Percentiles rank a stretch among this genome's conserved stretches.
These are phyloP conservation scores for Fusarium pseudocircinatum DNA, from an alignment of 2,329 filamentous ascomycete genomes.

Conservation along the genomic window DNA sequence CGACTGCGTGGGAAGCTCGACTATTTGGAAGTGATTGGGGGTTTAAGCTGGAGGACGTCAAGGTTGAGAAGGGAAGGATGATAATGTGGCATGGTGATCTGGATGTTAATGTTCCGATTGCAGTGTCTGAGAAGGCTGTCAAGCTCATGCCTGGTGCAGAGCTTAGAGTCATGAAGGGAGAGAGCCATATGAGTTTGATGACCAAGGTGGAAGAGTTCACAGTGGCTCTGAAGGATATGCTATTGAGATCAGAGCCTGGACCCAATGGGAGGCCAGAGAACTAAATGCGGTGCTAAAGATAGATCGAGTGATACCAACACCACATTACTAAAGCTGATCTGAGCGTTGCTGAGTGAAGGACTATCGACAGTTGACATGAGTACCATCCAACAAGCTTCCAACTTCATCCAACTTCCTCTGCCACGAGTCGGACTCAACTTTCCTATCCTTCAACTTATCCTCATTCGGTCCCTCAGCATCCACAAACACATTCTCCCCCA, in stretches of 20 bases:
- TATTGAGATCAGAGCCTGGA: background rate
- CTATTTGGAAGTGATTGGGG: conserved; percentile 25
- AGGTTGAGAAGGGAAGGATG: conserved; percentile 17
- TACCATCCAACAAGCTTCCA: conserved; percentile 34
- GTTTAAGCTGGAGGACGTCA: conserved; percentile 19
- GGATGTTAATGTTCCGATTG: conserved; percentile 20
- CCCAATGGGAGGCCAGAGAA: too few species aligned
- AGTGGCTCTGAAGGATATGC: conserved; percentile 7
- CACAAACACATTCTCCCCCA: conserved; percentile 34
- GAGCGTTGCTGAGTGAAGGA: background rate
- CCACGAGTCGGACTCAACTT: conserved; percentile 29
- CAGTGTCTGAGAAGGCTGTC: conserved; percentile 5
- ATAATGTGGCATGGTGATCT: conserved; percentile 23
- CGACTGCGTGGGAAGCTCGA: conserved; percentile 15
- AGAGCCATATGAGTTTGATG: conserved; percentile 26
- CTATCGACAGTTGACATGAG: background rate
- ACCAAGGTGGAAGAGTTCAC: background rate
- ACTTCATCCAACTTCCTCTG: conserved; percentile 37
- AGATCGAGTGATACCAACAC: background rate
- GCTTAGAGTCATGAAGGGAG: conserved; percentile 10
- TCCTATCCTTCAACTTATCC: conserved; percentile 22
- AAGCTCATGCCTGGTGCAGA: conserved; percentile 11
- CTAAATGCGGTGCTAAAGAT: too few species aligned
- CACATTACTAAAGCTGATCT: background rate
- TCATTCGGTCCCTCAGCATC: conserved; percentile 35